Base-by-base conservation (phyloP, 2,329 filamentous ascomycete species). In the Fusarium hainanense region DNA sequence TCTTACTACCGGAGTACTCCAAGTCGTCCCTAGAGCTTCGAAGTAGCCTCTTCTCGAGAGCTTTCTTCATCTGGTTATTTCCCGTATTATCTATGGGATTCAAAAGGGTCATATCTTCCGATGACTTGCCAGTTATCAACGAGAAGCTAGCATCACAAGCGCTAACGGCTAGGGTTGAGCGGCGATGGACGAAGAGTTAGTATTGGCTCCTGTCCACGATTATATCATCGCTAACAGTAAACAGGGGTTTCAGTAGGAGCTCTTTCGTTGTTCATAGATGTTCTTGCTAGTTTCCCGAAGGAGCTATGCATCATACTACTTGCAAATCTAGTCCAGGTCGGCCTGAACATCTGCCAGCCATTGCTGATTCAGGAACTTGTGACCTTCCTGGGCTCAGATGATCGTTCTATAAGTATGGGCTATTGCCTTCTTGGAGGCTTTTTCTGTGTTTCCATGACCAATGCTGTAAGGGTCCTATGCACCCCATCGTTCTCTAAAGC, bases 351-450 rank as follows among this genome's bases (percentile, higher is more conserved):
- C 14, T 56, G 52, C 9, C 52, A 56, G 10, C 52, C 52, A 9
- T 40, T 56, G 30, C 16, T 56, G 7, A 47, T 56, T 8, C 52
- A 47, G n/a, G 20, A 28, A 28, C 27, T 28, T 10, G 27, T 28
- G 27, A 28, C 27, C 27, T 28, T 28, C 11, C 27, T 28, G 27
- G 27, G 12, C 27, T 28, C 27, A 28, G 27, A 10, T 28, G 27
- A 28, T 6, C 27, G 27, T 28, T 12, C 52, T 20, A 27, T 47
- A 9, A 47, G 41, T 3, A 7, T 47, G 9, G 52, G 52, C 7
- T 56, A 56, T 23, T 43, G 42, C 7, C 52, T 56, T 18, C 42
- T 56, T 18, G 52, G 52, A n/a, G 52, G 42, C 6, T 56, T 56
- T 16, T 56, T 56, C 23, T 56, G 42, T 47, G 52, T 56, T 9